These are phyloP conservation scores for Rhodotorula diobovata DNA, from an alignment of 768 basidiomycete species.

Conservation along the genomic window DNA sequence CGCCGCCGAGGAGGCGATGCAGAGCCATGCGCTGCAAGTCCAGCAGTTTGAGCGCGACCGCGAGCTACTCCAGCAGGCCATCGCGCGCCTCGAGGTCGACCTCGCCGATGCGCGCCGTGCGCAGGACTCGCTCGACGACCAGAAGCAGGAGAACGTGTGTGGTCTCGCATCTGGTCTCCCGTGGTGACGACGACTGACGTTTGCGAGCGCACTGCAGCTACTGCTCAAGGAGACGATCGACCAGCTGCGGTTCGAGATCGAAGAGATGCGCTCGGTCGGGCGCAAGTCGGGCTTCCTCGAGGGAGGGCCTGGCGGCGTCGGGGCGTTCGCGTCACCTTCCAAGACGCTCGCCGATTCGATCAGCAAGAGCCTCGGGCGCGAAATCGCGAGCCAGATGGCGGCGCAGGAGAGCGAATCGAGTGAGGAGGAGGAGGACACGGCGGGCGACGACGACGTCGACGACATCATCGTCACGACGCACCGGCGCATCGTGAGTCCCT, in stretches of 20 bases:
- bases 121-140: conserved; percentile 72
- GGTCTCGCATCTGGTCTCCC: not conserved
- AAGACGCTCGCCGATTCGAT: conserved; percentile 26
- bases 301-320: not conserved
- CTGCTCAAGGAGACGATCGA: conserved; percentile 94
- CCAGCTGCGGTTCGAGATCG: conserved; percentile 86
- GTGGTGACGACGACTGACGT: not conserved
- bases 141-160: conserved; percentile 83
- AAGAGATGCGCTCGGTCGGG: conserved; percentile 63
- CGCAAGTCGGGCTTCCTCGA: conserved; percentile 25
- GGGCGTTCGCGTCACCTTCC: not conserved
- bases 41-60: conserved; percentile 65
- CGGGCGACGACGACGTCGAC: conserved; percentile 27
- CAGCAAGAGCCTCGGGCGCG: conserved; percentile 26
- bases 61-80: conserved; percentile 65
- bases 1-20: conserved; percentile 59
- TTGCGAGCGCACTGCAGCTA: conserved; percentile 6
- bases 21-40: conserved; percentile 47
- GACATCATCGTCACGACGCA: conserved; percentile 37
- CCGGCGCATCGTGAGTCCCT: conserved; percentile 25
- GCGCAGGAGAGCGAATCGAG: not conserved
- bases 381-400: conserved; percentile 22
- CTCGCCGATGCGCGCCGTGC: conserved; percentile 65
- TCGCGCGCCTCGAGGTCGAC: conserved; percentile 66
- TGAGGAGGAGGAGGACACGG: conserved; percentile 8